Base-by-base conservation (phyloP, 2,329 filamentous ascomycete species). In the Stylonectria norvegica region DNA sequence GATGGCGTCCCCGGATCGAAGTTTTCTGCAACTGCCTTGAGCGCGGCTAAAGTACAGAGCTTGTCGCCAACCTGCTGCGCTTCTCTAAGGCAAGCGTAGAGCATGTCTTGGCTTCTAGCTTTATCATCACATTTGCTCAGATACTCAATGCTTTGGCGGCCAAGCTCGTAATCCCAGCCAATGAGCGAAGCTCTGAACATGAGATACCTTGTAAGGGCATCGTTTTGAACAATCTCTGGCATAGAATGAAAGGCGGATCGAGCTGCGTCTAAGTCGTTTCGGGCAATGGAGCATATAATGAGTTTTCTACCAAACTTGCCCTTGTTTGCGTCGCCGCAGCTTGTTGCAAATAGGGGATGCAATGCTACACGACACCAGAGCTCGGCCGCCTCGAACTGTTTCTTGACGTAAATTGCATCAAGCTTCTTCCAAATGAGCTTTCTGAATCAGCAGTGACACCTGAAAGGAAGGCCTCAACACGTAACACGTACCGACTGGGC, bases 351-450 rank as follows among this genome's bases (percentile, higher is more conserved):
- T 0, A 87, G 55, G 1, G 68, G 59, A 55, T 89, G 83, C 10
- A 85, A 68, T 1, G 85, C 82, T 14, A 89, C 59, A 6, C 63
- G 71, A 53, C 87, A 94, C 89, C 88, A 96, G 36, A 69, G 64
- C 47, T 84, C 76, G 1, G 84, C 76, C 11, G 69, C 49, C 3
- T 71, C 66, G 39, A 75, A 76, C 12, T 79, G 65, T 2, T 72
- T 67, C 20, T 76, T 70, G 1, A 64, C 65, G 46, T 78, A 79
- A 11, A 70, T 69, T 1, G 70, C 63, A 37, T 89, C 85, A n/a
- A 86, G 70, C 18, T 74, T 77, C 63, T 89, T 93, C 89, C 89
- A 96, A 4, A 95, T 66, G 4, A 95, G 62, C 85, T 91, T 44
- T 9, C 16, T 30, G 19, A 46, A 55, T 56, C 20, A 55, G 47